These are phyloP conservation scores for Marasmius tenuissimus DNA, from an alignment of 1,284 basidiomycete species.

Conservation along the genomic window DNA sequence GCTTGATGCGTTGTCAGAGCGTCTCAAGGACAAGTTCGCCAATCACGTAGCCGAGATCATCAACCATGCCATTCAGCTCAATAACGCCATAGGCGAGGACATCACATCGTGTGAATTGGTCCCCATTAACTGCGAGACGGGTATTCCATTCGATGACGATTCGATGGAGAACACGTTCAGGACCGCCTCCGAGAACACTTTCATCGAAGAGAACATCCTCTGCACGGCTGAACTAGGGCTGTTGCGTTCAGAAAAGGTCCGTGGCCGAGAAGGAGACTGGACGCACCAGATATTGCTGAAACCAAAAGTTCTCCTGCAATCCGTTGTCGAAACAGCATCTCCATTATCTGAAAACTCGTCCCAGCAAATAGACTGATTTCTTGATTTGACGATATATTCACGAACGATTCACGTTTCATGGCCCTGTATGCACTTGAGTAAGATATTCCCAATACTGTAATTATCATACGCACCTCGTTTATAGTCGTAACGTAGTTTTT, in stretches of 20 bases:
- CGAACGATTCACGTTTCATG: not conserved
- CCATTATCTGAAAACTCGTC: not conserved
- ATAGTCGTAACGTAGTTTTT: not conserved
- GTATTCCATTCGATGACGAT: constrained; percentile 35
- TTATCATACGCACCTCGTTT: not conserved
- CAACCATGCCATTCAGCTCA: constrained; percentile 41
- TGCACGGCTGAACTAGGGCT: constrained; percentile 46
- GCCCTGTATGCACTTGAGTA: not conserved
- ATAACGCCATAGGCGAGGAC: constrained; percentile 51
- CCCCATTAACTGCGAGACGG: constrained; percentile 38
- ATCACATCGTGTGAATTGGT: constrained; percentile 50
- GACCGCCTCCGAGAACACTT: constrained; percentile 6
- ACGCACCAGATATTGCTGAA: constrained; percentile 27
- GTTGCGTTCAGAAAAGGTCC: constrained; percentile 31
- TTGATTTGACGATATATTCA: not conserved
- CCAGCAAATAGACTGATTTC: not conserved
- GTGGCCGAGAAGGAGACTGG: constrained; percentile 26
- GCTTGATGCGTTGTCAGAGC: constrained; percentile 21
- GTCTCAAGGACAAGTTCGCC: constrained; percentile 37
- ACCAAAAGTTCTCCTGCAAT: constrained; percentile 31
- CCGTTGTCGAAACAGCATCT: constrained; percentile 8
- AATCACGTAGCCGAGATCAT: constrained; percentile 27
- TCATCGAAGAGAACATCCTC: constrained; percentile 25
- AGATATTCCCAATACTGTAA: not conserved
- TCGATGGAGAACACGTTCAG: constrained; percentile 47